These are phyloP conservation scores for Mollisiaceae sp. DNA, from an alignment of 2,329 filamentous ascomycete species.

Conservation along the genomic window DNA sequence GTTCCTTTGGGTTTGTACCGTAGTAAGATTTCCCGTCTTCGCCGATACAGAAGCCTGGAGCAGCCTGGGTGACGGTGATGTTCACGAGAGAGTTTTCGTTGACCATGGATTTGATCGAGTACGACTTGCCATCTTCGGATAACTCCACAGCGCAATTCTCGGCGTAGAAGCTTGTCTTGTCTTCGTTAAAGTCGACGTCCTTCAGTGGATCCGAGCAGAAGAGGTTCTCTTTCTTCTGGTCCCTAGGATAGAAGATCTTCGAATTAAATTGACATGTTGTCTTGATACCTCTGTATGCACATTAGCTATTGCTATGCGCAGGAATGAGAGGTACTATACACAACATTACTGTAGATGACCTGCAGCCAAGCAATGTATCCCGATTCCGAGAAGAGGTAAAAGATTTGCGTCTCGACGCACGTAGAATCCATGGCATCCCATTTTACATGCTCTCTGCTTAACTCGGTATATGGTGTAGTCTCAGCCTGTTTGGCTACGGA, in stretches of 20 bases:
- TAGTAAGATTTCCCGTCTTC: constrained; percentile 83
- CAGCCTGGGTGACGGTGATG: constrained; percentile 74
- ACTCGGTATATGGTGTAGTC: constrained; percentile 78
- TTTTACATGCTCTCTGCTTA: constrained; percentile 77
- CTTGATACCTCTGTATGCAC: constrained; percentile 73
- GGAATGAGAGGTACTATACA: constrained; percentile 60
- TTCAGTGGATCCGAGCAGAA: constrained; percentile 84
- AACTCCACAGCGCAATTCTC: constrained; percentile 85
- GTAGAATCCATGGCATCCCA: constrained; percentile 85
- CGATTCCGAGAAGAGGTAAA: constrained; percentile 83
- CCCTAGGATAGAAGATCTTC: constrained; percentile 81
- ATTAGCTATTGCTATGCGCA: constrained; percentile 34
- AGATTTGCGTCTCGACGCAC: constrained; percentile 91
- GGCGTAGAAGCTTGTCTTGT: constrained; percentile 83
- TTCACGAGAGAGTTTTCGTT: constrained; percentile 85
- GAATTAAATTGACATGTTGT: constrained; percentile 93
- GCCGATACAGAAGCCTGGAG: constrained; percentile 85
- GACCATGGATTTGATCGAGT: constrained; percentile 88
- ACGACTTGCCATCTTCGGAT: constrained; percentile 80
- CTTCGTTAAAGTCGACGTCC: constrained; percentile 83
- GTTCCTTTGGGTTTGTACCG: constrained; percentile 82
- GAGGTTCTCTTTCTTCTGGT: constrained; percentile 72
- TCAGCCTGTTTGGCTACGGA: constrained; percentile 83
- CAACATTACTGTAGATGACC: constrained; percentile 97
- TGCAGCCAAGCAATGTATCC: constrained; percentile 82